phyloP scores from a whole-genome alignment of 2,329 filamentous ascomycete species.

The Pezicula radicicola region DNA sequence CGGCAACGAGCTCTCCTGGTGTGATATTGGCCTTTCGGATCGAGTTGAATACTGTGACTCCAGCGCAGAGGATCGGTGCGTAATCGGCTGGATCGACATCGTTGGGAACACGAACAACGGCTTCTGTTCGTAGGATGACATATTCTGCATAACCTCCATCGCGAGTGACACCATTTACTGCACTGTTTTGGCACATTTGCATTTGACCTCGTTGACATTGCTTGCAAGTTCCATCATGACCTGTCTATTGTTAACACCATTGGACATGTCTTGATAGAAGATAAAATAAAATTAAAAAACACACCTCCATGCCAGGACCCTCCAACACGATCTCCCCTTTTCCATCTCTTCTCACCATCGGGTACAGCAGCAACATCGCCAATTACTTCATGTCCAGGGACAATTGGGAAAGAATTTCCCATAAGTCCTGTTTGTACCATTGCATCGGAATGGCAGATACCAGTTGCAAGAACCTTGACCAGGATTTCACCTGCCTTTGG shows the following conservation, averaged over 20 bases:
- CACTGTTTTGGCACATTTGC: conserved; percentile 64
- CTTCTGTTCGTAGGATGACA: conserved; percentile 56
- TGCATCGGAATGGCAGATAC: conserved; percentile 55
- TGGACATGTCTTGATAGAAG: not conserved
- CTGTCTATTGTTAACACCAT: conserved; percentile 27
- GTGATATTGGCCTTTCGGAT: conserved; percentile 52
- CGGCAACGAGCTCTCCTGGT: conserved; percentile 48
- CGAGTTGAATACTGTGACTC: conserved; percentile 61
- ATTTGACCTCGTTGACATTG: conserved; percentile 60
- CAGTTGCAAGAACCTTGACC: conserved; percentile 69
- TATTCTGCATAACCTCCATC: conserved; percentile 71
- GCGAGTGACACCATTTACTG: conserved; percentile 61
- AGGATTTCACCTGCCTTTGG: conserved; percentile 59
- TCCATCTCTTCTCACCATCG: conserved; percentile 52
- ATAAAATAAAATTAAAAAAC: not conserved
- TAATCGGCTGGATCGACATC: conserved; percentile 49
- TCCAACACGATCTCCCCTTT: conserved; percentile 64
- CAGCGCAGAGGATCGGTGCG: conserved; percentile 62
- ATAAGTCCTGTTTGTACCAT: conserved; percentile 43
- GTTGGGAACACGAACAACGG: conserved; percentile 52
- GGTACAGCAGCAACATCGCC: conserved; percentile 63
- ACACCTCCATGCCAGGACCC: conserved; percentile 65
- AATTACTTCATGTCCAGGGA: conserved; percentile 71
- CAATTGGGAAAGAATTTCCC: conserved; percentile 54
- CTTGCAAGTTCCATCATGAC: conserved; percentile 59